Evolutionary conservation across 768 basidiomycete genomes (phyloP), one percentile per base, ranked within the genome.

Genomic region (Exidia glandulosa): DNA sequence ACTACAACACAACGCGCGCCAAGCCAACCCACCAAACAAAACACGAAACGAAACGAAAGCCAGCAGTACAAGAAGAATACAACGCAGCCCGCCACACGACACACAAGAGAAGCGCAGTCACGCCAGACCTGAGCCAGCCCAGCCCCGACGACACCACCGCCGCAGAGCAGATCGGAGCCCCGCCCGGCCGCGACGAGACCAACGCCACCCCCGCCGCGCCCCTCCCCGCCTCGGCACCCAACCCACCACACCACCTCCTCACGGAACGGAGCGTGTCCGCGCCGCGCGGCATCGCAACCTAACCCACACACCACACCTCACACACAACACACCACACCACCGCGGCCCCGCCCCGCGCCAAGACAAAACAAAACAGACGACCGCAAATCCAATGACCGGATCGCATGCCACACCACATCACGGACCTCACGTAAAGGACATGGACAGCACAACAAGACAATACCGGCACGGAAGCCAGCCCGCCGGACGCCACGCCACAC

Each of bases 381-480:
- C 25, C 60, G 7, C 47, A 6, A 27, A 23, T 23, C 47, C 47
- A 9, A 23, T 7, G 19, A 12, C 58, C 52, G 54, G 3, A 29
- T 19, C 29, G 0, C 32, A 57, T 6, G 29, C 37, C 23, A n/a
- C 34, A 33, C 3, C 41, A 12, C 4, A 2, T 30, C 33, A 13
- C 16, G 52, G 47, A 27, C 52, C 9, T 27, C 14, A 29, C 31
- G 25, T 52, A 58, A 56, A 55, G 41, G 63, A 88, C 88, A 32
- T 96, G 85, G 80, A 92, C 94, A 4, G 86, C 90, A 2, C 83
- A 79, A 65, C 78, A 96, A 19, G 95, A 98, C 67, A 97, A 98
- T 70, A 86, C 82, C 34, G 89, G 90, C 47, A 94, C 94, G 2
- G 95, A 95, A 0, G 95, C 95, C 2, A 94, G 95, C 32, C 84